Evolutionary conservation across 2,329 filamentous ascomycete genomes (phyloP).

Genomic region (Phialophora tarda): DNA sequence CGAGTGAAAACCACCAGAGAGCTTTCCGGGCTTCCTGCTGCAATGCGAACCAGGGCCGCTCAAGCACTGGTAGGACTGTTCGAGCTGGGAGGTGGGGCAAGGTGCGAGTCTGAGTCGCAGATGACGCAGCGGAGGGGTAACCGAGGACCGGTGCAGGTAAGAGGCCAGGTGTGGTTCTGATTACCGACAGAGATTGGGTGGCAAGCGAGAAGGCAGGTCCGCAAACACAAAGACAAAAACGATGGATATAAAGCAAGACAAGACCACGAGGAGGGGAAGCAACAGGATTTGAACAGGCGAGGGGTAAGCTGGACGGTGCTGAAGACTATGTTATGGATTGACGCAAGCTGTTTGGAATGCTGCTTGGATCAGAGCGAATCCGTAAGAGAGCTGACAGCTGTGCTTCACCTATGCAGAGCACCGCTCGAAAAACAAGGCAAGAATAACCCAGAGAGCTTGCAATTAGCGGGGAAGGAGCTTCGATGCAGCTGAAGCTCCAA

Average conservation of each 20-base stretch:
- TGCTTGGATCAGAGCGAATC: conserved; percentile 2
- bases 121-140: conserved; percentile 35
- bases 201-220: conserved; percentile 15
- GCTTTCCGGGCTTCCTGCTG: conserved; percentile 9
- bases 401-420: conserved; percentile 6
- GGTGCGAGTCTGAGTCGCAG: conserved; percentile 19
- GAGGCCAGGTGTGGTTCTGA: conserved; percentile 5
- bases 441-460: conserved; percentile 18
- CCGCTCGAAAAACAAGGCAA: conserved; percentile 16
- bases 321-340: conserved; percentile 4
- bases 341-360: conserved; percentile 9
- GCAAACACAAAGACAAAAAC: conserved; percentile 8
- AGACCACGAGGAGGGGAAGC: conserved; percentile 1
- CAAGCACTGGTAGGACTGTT: conserved; percentile 10
- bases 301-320: conserved; percentile 6
- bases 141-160: conserved; percentile 11
- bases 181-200: conserved; percentile 16
- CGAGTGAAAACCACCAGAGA: conserved; percentile 2
- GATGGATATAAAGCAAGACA: conserved; percentile 13
- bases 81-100: conserved; percentile 19
- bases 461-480: neutral
- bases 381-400: conserved; percentile 7
- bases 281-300: neutral
- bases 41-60: conserved; percentile 25
- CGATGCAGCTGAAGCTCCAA: neutral